A percentile compares a stretch with the other conserved stretches of the same genome.
Conservation (phyloP, 2,329 filamentous ascomycete species). For the Coniochaeta ligniaria region DNA sequence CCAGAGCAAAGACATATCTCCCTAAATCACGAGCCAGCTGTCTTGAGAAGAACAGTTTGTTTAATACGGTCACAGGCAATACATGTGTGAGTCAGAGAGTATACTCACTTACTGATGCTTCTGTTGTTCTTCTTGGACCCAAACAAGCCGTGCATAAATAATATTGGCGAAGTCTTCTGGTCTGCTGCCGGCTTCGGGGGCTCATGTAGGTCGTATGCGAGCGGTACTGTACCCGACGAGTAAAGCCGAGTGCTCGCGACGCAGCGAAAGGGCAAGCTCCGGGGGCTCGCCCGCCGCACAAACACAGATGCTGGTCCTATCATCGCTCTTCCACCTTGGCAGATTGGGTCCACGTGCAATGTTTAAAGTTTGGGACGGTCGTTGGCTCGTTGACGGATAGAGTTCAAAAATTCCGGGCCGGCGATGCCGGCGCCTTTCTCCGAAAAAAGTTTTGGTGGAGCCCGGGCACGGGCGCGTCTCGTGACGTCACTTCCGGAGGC, state of each 20-base stretch:
- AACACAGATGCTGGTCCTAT: not conserved
- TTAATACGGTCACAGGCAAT: not conserved
- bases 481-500: not conserved
- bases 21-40: conserved; percentile 73
- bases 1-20: conserved; percentile 74
- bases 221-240: conserved; percentile 16
- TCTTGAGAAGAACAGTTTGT: conserved; percentile 36
- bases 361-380: not conserved
- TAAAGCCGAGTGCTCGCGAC: not conserved
- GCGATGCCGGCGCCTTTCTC: not conserved
- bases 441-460: not conserved
- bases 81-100: not conserved
- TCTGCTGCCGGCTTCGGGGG: conserved; percentile 39
- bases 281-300: not conserved
- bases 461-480: not conserved
- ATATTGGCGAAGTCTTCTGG: conserved; percentile 52
- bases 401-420: not conserved
- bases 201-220: conserved; percentile 62
- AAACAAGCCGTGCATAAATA: conserved; percentile 90
- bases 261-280: not conserved
- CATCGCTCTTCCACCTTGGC: not conserved
- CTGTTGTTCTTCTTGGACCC: conserved; percentile 94
- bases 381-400: not conserved
- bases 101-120: conserved; percentile 81
- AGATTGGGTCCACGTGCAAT: not conserved